phyloP scores from a whole-genome alignment of 1,139 yeast genomes.

The Schwanniomyces etchellsii region DNA sequence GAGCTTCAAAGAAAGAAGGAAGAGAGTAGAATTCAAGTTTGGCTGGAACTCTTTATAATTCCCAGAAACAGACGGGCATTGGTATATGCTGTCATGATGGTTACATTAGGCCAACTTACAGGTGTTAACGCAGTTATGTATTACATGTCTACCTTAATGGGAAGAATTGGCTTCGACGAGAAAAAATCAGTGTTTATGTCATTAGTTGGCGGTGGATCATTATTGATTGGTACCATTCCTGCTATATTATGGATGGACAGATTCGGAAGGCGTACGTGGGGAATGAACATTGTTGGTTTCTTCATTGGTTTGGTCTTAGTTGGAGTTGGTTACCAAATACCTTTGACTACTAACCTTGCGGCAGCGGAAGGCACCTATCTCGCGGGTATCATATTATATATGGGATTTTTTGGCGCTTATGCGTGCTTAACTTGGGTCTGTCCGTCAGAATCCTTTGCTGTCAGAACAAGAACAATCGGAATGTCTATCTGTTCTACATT shows the following conservation, averaged over 20 bases:
- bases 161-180: slow-evolving; percentile 35
- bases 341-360: slow-evolving; percentile 27
- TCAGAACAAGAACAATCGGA: slow-evolving; percentile 43
- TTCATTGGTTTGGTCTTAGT: slow-evolving; percentile 52
- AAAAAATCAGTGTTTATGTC: slow-evolving; percentile 49
- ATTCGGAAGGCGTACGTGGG: slow-evolving; percentile 49
- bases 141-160: slow-evolving; percentile 50
- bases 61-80: slow-evolving; percentile 57
- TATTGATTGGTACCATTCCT: slow-evolving; percentile 56
- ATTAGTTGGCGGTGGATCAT: slow-evolving; percentile 58
- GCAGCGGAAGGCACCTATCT: slow-evolving; percentile 53
- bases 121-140: slow-evolving; percentile 55
- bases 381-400: slow-evolving; percentile 56
- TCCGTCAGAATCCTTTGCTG: slow-evolving; percentile 44
- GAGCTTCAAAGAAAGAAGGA: slow-evolving; percentile 19
- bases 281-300: slow-evolving; percentile 41
- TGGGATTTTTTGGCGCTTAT: slow-evolving; percentile 62
- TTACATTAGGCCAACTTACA: slow-evolving; percentile 50
- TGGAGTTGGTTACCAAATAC: slow-evolving; percentile 47
- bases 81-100: slow-evolving; percentile 50
- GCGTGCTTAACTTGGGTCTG: slow-evolving; percentile 57
- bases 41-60: slow-evolving; percentile 44
- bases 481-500: slow-evolving; percentile 52
- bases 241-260: slow-evolving; percentile 56
- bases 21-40: slow-evolving; percentile 24